These are phyloP conservation scores for Microcera coccophila DNA, from an alignment of 2,329 filamentous ascomycete genomes.

Conservation along the genomic window DNA sequence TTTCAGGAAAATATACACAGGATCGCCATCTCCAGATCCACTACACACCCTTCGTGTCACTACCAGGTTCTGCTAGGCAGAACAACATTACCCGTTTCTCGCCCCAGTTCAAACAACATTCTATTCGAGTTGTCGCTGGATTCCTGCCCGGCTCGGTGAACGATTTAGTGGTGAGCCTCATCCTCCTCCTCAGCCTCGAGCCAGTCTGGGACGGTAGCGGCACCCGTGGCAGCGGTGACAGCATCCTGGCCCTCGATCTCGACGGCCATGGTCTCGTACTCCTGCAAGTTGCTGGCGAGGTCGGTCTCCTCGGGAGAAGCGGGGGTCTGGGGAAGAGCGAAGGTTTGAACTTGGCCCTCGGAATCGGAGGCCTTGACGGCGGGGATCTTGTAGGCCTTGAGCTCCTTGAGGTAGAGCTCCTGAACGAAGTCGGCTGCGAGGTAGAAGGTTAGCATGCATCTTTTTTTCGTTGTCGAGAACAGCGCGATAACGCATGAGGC, in stretches of 20 bases:
- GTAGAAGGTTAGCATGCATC: conserved; percentile 25
- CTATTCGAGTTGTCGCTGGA: not conserved
- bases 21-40: conserved; percentile 28
- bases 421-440: conserved; percentile 87
- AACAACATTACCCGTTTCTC: conserved; percentile 17
- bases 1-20: conserved; percentile 38
- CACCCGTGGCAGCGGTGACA: conserved; percentile 52
- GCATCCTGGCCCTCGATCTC: conserved; percentile 87
- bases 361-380: conserved; percentile 80
- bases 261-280: conserved; percentile 90
- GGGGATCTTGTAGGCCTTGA: conserved; percentile 89
- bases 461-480: no score
- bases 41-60: conserved; percentile 15
- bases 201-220: conserved; percentile 65
- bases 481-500: no score
- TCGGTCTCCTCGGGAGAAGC: conserved; percentile 89
- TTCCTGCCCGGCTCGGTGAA: conserved; percentile 7
- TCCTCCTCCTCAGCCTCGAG: conserved; percentile 74
- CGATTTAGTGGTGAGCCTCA: conserved; percentile 49
- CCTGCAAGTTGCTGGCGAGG: conserved; percentile 84
- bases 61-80: conserved; percentile 8
- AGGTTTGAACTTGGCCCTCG: conserved; percentile 87
- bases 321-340: conserved; percentile 74
- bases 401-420: conserved; percentile 93
- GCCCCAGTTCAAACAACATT: conserved; percentile 8